Base-by-base conservation (phyloP, 2,329 filamentous ascomycete species). In the Talaromyces sp. region DNA sequence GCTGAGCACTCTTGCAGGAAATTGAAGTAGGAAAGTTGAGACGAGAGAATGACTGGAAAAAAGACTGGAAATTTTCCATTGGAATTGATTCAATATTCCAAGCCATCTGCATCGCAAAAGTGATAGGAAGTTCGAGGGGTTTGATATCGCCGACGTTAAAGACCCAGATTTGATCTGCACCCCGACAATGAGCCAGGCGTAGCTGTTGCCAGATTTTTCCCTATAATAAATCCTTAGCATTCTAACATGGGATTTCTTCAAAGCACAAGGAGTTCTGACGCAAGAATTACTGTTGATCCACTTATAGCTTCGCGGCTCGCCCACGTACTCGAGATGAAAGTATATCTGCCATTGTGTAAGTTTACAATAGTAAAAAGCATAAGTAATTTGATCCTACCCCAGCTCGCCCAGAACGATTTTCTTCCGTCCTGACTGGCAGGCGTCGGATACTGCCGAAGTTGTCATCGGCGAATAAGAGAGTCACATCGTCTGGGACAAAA, bases 61-160 rank as follows among this genome's bases (percentile, higher is more conserved):
- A 57, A 1, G 54, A 57, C 33, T 8, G 3, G 10, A 57, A 57
- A 41, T 57, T 19, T 14, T 57, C 33, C 16, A 8, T 7, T 8
- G 54, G 54, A 39, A 57, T 22, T 10, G 54, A 57, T 6, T 41
- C n/a, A 24, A 57, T 48, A 13, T 60, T 13, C 58, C 58, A 60
- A 14, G 58, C 58, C 39, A 60, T 47, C n/a, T 60, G 37, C 58
- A 60, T 37, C 11, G 43, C 43, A 60, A 72, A 79, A 3, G 16
- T 39, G n/a, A 57, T 57, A 10, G 54, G 54, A 24, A 57, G 33
- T 41, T 57, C 79, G 13, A 87, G 79, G 0, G 85, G 85, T 75
- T 89, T 90, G 67, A 90, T 80, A 70, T 90, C 87, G 47, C 87
- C 87, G 22, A 89, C 85, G 67, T 90, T 90, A 68, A 88, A 85